Conservation (phyloP, 805 yeast genomes). For the Saccharomyces jurei region DNA sequence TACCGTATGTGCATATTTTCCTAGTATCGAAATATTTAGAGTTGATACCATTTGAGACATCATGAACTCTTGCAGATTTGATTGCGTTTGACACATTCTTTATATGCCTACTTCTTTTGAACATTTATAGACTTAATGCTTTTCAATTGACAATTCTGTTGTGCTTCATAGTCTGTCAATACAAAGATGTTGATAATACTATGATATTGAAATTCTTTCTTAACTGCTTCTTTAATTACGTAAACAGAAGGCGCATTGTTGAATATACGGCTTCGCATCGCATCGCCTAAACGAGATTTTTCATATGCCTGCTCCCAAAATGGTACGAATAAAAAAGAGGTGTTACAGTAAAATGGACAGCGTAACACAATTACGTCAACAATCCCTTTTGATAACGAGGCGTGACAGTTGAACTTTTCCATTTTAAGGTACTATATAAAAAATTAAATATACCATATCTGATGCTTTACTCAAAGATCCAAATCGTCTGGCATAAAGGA, state of each 20-base stretch:
- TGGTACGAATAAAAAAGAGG: neutral
- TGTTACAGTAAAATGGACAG: neutral
- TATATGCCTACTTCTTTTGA: neutral
- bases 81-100: slow-evolving; percentile 23
- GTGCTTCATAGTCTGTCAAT: neutral
- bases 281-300: neutral
- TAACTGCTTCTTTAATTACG: neutral
- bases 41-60: slow-evolving; percentile 23
- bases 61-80: slow-evolving; percentile 25
- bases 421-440: neutral
- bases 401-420: neutral
- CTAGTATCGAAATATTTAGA: slow-evolving; percentile 27
- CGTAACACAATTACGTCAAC: neutral
- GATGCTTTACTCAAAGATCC: slow-evolving; percentile 19
- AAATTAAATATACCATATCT: neutral
- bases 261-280: neutral
- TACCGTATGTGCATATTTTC: slow-evolving; percentile 42
- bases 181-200: neutral
- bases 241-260: neutral
- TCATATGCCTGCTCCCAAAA: neutral
- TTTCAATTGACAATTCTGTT: neutral
- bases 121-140: neutral
- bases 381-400: neutral
- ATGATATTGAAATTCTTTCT: neutral
- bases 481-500: slow-evolving; percentile 69